These are phyloP conservation scores for Dictyostelium capitatum DNA, from an alignment of 78 protist species.

Conservation along the genomic window DNA sequence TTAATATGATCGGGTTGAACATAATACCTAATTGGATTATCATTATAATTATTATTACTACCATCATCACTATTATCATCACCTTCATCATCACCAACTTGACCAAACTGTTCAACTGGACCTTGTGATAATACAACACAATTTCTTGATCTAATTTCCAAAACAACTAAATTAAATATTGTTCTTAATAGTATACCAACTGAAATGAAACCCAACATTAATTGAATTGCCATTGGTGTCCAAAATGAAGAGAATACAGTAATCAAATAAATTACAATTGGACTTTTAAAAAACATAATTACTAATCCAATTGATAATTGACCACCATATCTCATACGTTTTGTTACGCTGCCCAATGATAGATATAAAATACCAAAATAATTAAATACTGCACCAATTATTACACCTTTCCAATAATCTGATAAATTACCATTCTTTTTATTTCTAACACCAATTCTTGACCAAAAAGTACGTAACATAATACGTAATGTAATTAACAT, in stretches of 20 bases:
- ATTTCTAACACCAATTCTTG: conserved; percentile 32
- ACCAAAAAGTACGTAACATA: conserved; percentile 69
- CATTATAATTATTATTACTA: not conserved
- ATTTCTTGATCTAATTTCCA: conserved; percentile 55
- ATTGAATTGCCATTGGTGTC: conserved; percentile 47
- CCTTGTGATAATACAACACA: conserved; percentile 62
- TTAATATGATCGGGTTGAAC: conserved; percentile 14
- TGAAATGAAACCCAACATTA: not conserved
- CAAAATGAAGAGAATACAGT: conserved; percentile 37
- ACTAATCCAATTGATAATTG: conserved; percentile 54
- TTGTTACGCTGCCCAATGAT: conserved; percentile 19
- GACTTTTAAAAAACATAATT: conserved; percentile 44
- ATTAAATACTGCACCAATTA: conserved; percentile 41
- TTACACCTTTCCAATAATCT: conserved; percentile 60
- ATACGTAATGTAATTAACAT: conserved; percentile 21
- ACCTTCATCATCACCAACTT: not conserved
- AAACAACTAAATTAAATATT: not conserved
- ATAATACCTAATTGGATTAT: not conserved
- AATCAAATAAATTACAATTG: conserved; percentile 45
- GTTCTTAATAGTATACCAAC: not conserved
- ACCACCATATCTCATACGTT: conserved; percentile 67
- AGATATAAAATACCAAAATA: conserved; percentile 53
- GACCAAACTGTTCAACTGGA: conserved; percentile 8
- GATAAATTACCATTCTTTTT: not conserved
- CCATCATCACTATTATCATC: not conserved